Evolutionary conservation across 2,329 filamentous ascomycete genomes (phyloP), one percentile per base, ranked within the genome.

Genomic region (Colletotrichum somersetense): DNA sequence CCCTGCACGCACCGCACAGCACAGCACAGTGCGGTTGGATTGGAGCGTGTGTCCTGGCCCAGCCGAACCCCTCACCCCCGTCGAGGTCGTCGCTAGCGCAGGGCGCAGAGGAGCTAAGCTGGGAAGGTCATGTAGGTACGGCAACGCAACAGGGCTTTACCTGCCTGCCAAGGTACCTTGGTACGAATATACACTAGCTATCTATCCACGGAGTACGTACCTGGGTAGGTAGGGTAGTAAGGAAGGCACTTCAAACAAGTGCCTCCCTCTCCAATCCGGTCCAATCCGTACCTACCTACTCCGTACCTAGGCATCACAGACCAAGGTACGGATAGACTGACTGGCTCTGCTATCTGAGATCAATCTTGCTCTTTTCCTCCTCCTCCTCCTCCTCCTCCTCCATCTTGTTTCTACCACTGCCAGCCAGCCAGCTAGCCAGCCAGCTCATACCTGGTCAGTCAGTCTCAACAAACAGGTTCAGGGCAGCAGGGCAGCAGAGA

Each of bases 61-160:
- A 62, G 59, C 50, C 59, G 11, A 62, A 57, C 55, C 33, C 53
- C 53, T 16, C 62, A 11, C 53, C 53, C 35, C 62, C 16, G 38
- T 52, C 50, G 35, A 44, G 12, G 33, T 55, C 23, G 40, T 70
- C 48, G 35, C 58, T 62, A 55, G 44, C 62, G 48, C 35, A 64
- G 35, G 62, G 62, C 48, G 62, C 23, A 33, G 23, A 44, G 38
- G 12, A 50, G 50, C 46, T 57, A 53, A 38, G 26, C 38, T 65
- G 35, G 62, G 48, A 64, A 53, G 46, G 59, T 38, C 46, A 20
- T n/a, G 55, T 44, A 50, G 40, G 26, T 50, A 30, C 26, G 50
- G 68, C 64, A 68, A 48, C 52, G 68, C 64, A 68, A 40, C 52
- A 56, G 38, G 68, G 50, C 55, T 38, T 33, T 53, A 57, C 53